A percentile compares a stretch with the other conserved stretches of the same genome.
Conservation (phyloP, 176 grass and related monocot genomes). For the Tuctoria greenei region DNA sequence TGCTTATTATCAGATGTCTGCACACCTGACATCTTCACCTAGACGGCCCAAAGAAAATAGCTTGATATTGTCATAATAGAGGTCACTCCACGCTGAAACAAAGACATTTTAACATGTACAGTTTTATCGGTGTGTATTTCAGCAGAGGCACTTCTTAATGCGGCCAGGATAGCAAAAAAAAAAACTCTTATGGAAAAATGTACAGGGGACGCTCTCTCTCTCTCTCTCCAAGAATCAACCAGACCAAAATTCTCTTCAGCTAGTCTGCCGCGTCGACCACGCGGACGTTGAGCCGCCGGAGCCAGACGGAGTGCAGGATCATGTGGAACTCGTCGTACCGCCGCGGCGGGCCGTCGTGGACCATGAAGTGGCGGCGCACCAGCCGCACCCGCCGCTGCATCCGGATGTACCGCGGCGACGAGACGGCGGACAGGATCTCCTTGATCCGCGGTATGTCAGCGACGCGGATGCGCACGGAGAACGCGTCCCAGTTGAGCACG, state of each 20-base stretch:
- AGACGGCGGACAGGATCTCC: constrained; percentile 53
- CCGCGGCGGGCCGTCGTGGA: constrained; percentile 46
- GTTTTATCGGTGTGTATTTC: no score
- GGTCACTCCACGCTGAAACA: no score
- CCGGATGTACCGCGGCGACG: constrained; percentile 66
- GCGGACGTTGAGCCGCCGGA: constrained; percentile 70
- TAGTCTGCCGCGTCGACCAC: neutral
- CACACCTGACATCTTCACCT: no score
- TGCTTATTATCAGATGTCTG: no score
- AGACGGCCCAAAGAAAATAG: no score
- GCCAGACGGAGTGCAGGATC: constrained; percentile 89
- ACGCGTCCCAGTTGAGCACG: constrained; percentile 78
- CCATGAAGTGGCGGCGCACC: constrained; percentile 65
- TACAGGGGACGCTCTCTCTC: neutral
- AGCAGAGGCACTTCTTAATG: no score
- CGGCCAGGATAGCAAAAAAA: no score
- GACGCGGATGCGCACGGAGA: constrained; percentile 58
- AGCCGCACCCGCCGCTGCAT: constrained; percentile 60
- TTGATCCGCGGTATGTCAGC: constrained; percentile 65
- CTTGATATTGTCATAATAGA: no score
- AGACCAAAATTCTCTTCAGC: neutral
- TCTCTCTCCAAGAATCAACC: neutral
- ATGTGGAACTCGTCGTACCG: constrained; percentile 82
- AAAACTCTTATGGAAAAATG: neutral
- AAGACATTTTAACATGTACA: no score